These are phyloP conservation scores for Rugosomyces carneus DNA, from an alignment of 1,284 basidiomycete species.

Conservation along the genomic window DNA sequence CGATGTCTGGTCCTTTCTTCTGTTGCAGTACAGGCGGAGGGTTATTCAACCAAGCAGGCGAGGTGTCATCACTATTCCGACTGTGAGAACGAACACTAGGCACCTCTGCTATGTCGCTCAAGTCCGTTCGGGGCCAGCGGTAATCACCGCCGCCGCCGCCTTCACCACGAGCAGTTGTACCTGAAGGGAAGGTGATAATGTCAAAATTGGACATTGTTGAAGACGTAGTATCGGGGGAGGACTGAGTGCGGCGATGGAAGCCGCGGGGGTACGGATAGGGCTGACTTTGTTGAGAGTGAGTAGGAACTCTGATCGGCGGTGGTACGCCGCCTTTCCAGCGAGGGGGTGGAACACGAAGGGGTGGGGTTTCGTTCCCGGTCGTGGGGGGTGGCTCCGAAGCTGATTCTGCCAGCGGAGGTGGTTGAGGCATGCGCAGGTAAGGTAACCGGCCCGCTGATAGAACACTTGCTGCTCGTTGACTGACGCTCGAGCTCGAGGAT, in stretches of 20 bases:
- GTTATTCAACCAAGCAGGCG: slow-evolving; percentile 6
- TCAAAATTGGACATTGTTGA: slow-evolving; percentile 12
- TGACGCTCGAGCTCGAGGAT: neutral
- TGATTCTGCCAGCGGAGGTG: slow-evolving; percentile 6
- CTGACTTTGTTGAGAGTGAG: slow-evolving; percentile 7
- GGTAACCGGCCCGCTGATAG: neutral
- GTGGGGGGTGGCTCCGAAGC: neutral
- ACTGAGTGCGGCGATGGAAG: slow-evolving; percentile 4
- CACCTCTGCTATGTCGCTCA: slow-evolving; percentile 15
- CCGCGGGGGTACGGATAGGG: slow-evolving; percentile 1
- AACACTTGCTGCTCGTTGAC: neutral
- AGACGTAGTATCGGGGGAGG: slow-evolving; percentile 11
- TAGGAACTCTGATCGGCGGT: neutral
- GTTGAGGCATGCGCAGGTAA: neutral
- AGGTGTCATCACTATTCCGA: slow-evolving; percentile 6
- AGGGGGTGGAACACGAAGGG: slow-evolving; percentile 10
- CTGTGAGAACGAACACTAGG: slow-evolving; percentile 9
- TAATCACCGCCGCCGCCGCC: neutral
- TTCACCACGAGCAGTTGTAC: neutral
- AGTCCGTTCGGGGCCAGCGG: neutral
- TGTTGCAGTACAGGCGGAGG: neutral
- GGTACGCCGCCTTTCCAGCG: neutral
- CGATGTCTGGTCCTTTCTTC: slow-evolving; percentile 2
- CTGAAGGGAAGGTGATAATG: slow-evolving; percentile 11
- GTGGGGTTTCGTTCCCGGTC: neutral